These are phyloP conservation scores for Myriosclerotinia scirpicola DNA, from an alignment of 2,329 filamentous ascomycete genomes.

Conservation along the genomic window DNA sequence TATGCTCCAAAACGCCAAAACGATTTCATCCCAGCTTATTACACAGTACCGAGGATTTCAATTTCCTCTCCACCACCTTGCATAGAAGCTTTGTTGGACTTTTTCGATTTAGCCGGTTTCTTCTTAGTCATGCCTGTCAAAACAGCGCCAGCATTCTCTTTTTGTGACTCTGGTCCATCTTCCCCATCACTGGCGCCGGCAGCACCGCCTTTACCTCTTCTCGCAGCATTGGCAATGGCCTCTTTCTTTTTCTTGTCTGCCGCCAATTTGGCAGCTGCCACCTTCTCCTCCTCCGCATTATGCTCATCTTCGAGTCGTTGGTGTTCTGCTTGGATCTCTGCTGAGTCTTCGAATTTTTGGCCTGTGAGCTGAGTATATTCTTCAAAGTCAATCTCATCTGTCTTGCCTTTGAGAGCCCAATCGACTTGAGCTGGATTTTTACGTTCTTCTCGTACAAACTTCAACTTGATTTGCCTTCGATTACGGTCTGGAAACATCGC, in stretches of 20 bases:
- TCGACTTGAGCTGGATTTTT: slow-evolving; percentile 63
- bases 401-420: slow-evolving; percentile 60
- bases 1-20: slow-evolving; percentile 13
- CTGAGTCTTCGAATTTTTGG: slow-evolving; percentile 55
- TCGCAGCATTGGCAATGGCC: slow-evolving; percentile 32
- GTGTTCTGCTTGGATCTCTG: slow-evolving; percentile 56
- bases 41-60: slow-evolving; percentile 34
- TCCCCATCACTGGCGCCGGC: slow-evolving; percentile 25
- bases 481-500: slow-evolving; percentile 72
- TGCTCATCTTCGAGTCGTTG: slow-evolving; percentile 47
- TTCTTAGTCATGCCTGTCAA: slow-evolving; percentile 19
- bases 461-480: slow-evolving; percentile 74
- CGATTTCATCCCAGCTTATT: not conserved
- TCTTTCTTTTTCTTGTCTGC: slow-evolving; percentile 36
- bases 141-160: slow-evolving; percentile 12
- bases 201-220: slow-evolving; percentile 23
- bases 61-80: slow-evolving; percentile 38
- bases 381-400: slow-evolving; percentile 60
- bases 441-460: slow-evolving; percentile 78
- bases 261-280: slow-evolving; percentile 45
- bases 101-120: slow-evolving; percentile 31
- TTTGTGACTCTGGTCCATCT: slow-evolving; percentile 26
- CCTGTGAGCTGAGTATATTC: slow-evolving; percentile 58
- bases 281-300: slow-evolving; percentile 47
- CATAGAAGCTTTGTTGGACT: slow-evolving; percentile 36